phyloP scores from a whole-genome alignment of 1,284 basidiomycete genomes.

The Psilocybe mexicana region DNA sequence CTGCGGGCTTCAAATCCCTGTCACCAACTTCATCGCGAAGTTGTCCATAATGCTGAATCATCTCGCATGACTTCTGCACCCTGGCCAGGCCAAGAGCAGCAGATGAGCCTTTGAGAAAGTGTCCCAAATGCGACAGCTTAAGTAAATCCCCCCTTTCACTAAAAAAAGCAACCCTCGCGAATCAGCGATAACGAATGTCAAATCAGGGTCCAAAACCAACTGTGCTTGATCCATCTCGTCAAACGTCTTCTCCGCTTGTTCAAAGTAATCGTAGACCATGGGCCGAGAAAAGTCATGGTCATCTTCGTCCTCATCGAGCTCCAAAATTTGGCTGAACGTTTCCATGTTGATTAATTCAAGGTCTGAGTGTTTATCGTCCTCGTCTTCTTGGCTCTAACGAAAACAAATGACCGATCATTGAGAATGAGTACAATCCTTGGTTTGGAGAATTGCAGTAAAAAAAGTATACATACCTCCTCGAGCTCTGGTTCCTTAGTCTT shows the following conservation, averaged over 20 bases:
- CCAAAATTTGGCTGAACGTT: slow-evolving; percentile 83
- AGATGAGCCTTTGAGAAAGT: slow-evolving; percentile 94
- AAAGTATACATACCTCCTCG: slow-evolving; percentile 16
- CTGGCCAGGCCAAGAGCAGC: slow-evolving; percentile 84
- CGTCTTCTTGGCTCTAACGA: neutral
- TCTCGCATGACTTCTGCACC: slow-evolving; percentile 84
- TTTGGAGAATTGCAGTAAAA: neutral
- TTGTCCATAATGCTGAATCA: slow-evolving; percentile 86
- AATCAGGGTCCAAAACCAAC: slow-evolving; percentile 50
- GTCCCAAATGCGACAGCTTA: slow-evolving; percentile 76
- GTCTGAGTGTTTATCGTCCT: slow-evolving; percentile 3
- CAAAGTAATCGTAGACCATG: slow-evolving; percentile 83
- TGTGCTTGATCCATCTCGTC: slow-evolving; percentile 76
- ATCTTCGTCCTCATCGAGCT: slow-evolving; percentile 86
- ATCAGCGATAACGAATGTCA: slow-evolving; percentile 10
- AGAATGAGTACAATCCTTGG: neutral
- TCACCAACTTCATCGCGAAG: slow-evolving; percentile 50
- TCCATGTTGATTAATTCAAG: slow-evolving; percentile 66
- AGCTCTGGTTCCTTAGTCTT: slow-evolving; percentile 7
- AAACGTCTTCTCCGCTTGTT: slow-evolving; percentile 77
- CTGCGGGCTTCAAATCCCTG: slow-evolving; percentile 49
- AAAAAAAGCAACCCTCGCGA: slow-evolving; percentile 17
- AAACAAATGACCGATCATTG: neutral
- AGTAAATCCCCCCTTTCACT: slow-evolving; percentile 61
- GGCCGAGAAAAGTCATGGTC: slow-evolving; percentile 75